These are phyloP conservation scores for Verticillium alfalfae DNA, from an alignment of 2,329 filamentous ascomycete genomes.

Conservation along the genomic window DNA sequence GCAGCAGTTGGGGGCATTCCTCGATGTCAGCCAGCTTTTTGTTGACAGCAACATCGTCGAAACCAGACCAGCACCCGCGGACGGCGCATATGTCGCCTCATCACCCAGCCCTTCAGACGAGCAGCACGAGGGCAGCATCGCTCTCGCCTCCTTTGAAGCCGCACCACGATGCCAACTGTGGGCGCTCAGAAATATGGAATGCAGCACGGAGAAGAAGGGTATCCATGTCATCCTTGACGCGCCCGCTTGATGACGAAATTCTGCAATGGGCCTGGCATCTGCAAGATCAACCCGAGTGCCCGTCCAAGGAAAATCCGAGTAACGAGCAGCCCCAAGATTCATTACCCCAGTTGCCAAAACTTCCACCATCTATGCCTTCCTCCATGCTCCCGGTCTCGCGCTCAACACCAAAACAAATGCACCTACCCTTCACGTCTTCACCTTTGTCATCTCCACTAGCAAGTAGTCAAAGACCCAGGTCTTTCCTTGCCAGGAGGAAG, in stretches of 20 bases:
- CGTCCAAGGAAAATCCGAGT: background rate
- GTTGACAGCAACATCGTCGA: no score
- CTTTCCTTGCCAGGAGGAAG: background rate
- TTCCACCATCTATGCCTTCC: background rate
- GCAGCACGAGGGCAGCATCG: no score
- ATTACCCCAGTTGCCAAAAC: background rate
- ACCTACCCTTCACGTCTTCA: constrained; percentile 12
- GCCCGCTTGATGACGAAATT: background rate
- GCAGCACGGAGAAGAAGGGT: background rate
- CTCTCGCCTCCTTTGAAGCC: no score
- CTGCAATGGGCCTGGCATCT: background rate
- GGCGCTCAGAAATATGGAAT: no score
- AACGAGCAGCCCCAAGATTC: background rate
- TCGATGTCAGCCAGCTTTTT: background rate
- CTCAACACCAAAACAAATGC: background rate
- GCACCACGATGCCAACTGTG: no score
- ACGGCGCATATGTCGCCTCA: no score
- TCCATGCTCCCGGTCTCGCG: background rate
- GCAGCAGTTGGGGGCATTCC: background rate
- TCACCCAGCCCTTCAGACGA: no score
- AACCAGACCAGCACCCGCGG: no score
- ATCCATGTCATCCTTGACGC: background rate
- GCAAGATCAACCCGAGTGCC: background rate
- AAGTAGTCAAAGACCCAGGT: background rate
- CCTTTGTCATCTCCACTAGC: constrained; percentile 31